phyloP scores from a whole-genome alignment of 768 basidiomycete species.

The Mycena vitilis region DNA sequence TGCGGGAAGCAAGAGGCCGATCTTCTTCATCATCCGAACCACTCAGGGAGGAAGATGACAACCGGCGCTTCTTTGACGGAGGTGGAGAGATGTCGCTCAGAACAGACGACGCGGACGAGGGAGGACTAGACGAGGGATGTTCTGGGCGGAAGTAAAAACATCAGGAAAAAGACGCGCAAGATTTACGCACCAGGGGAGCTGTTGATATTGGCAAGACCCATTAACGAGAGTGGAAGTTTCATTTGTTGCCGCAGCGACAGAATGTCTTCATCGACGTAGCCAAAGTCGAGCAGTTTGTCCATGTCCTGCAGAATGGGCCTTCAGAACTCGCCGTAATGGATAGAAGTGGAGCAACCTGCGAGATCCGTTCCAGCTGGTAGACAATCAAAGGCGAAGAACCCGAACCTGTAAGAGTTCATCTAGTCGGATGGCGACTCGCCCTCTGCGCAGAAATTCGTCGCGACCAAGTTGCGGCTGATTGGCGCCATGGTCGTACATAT shows the following conservation, averaged over 20 bases:
- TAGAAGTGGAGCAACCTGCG: conserved; percentile 6
- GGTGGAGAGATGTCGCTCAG: conserved; percentile 61
- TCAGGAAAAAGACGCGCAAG: neutral
- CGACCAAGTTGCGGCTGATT: conserved; percentile 65
- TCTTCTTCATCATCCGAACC: conserved; percentile 69
- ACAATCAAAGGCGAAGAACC: conserved; percentile 22
- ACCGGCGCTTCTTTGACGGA: conserved; percentile 62
- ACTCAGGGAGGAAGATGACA: conserved; percentile 61
- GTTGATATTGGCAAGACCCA: conserved; percentile 58
- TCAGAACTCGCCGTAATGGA: neutral
- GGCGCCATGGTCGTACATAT: conserved; percentile 73
- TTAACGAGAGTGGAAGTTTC: conserved; percentile 61
- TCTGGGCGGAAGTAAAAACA: conserved; percentile 39
- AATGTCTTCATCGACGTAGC: conserved; percentile 78
- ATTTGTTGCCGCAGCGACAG: conserved; percentile 78
- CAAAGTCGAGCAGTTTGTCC: conserved; percentile 82
- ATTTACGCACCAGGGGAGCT: conserved; percentile 64
- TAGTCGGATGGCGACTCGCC: conserved; percentile 79
- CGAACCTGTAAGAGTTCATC: conserved; percentile 87
- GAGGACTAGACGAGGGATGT: conserved; percentile 46
- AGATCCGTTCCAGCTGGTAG: conserved; percentile 6
- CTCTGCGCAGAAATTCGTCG: conserved; percentile 77
- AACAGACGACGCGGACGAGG: conserved; percentile 63
- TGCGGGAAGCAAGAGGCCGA: conserved; percentile 64
- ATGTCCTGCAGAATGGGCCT: conserved; percentile 64